Percentiles rank a stretch among this genome's conserved stretches.
Evolutionary conservation across 164 flowering plant genomes (phyloP).

Genomic region (Vitis cinerea): DNA sequence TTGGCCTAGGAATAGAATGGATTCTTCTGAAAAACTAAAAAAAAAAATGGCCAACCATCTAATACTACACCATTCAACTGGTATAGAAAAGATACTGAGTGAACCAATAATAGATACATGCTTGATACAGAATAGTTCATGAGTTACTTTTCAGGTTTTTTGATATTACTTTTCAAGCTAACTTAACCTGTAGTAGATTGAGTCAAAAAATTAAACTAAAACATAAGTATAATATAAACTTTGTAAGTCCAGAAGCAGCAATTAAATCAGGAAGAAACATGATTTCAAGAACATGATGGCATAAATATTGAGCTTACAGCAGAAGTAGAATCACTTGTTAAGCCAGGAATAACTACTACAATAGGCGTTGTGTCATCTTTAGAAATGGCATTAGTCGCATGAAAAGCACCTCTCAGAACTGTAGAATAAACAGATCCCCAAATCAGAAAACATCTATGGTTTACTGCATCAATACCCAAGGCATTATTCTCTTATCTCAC

Average conservation of each 20-base stretch:
- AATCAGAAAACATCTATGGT: background rate
- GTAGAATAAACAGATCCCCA: slow-evolving; percentile 1
- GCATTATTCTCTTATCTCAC: background rate
- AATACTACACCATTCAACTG: no score
- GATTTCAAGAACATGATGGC: background rate
- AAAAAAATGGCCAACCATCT: no score
- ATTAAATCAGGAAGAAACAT: background rate
- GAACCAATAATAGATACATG: no score
- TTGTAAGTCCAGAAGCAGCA: background rate
- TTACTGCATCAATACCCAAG: background rate
- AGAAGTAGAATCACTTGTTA: slow-evolving; percentile 86
- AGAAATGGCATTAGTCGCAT: slow-evolving; percentile 20
- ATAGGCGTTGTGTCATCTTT: slow-evolving; percentile 77
- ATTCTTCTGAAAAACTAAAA: no score
- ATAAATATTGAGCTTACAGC: slow-evolving; percentile 48
- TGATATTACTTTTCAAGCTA: background rate
- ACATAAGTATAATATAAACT: background rate
- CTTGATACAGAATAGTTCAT: background rate
- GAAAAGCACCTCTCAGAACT: slow-evolving; percentile 40
- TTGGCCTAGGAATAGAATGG: no score
- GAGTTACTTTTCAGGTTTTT: background rate
- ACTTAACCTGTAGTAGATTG: background rate
- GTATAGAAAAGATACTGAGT: no score
- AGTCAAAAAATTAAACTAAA: background rate
- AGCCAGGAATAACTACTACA: slow-evolving; percentile 81